Evolutionary conservation across 495 filamentous ascomycete genomes (phyloP).

Genomic region (Pyronema domesticum): DNA sequence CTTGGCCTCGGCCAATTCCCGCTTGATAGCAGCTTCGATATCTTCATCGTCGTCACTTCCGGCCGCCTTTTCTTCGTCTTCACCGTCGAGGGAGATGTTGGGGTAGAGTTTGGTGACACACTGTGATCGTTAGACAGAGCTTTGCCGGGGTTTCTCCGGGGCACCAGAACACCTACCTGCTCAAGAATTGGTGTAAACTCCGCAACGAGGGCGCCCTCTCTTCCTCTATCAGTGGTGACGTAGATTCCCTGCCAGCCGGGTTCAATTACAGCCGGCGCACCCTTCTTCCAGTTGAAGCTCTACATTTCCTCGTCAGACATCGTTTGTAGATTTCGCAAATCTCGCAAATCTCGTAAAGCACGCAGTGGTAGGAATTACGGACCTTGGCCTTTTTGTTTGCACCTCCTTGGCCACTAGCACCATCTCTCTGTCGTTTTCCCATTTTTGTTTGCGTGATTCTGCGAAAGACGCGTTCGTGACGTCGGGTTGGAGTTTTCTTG

Average conservation of each 20-base stretch:
- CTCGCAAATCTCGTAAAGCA: neutral
- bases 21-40: slow-evolving; percentile 68
- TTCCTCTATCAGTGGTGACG: slow-evolving; percentile 67
- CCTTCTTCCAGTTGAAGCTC: slow-evolving; percentile 16
- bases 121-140: slow-evolving; percentile 8
- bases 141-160: too few species aligned
- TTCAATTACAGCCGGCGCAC: slow-evolving; percentile 32
- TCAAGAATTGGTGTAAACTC: slow-evolving; percentile 60
- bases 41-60: slow-evolving; percentile 36
- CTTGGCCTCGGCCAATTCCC: slow-evolving; percentile 49
- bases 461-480: too few species aligned
- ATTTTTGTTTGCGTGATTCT: too few species aligned
- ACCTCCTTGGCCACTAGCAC: neutral
- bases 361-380: neutral
- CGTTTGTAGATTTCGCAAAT: neutral
- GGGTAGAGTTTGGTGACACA: slow-evolving; percentile 35
- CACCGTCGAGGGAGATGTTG: slow-evolving; percentile 24
- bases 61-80: slow-evolving; percentile 26
- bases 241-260: slow-evolving; percentile 74
- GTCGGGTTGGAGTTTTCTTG: too few species aligned
- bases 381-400: neutral
- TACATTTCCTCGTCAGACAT: slow-evolving; percentile 7
- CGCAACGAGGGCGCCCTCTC: slow-evolving; percentile 55
- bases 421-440: too few species aligned
- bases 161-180: slow-evolving; percentile 35